Evolutionary conservation across 2,329 filamentous ascomycete genomes (phyloP), one percentile per base, ranked within the genome.

Genomic region (Apiospora kogelbergensis): DNA sequence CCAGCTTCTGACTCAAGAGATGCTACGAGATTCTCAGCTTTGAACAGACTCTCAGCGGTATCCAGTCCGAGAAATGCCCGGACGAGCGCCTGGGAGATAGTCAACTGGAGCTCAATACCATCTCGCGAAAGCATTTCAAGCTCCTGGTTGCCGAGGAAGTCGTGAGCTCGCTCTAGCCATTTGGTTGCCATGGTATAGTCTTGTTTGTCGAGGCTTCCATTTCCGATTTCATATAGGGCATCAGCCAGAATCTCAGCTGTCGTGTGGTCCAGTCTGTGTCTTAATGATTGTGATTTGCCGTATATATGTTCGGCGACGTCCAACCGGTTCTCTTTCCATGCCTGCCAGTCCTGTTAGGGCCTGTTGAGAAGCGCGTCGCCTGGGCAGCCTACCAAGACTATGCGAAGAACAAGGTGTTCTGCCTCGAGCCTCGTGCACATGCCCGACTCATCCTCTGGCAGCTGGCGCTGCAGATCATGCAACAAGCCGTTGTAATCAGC

Each of bases 231-330:
- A 71, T 90, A 93, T 9, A 94, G 83, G 2, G 91, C 81, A 73
- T 94, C 90, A 4, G 90, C 86, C 57, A 95, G 80, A 45, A 82
- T 84, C 76, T 95, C 91, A 1, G 85, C 83, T 1, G 84, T 84
- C 2, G 79, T 71, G 0, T 85, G 78, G 57, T 90, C 84, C 2
- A 88, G 76, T 0, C 67, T 74, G 26, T 74, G 75, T 45, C 73
- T 78, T 11, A 80, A 78, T n/a, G 70, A 80, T 73, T 81, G 80
- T 1, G 88, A 80, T 73, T 92, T 92, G 44, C 79, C 80, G 78
- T 91, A 95, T 84, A 96, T 89, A 78, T 93, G 89, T 68, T 97
- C 93, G 37, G 93, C 93, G 64, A 94, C 86, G 69, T 95, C 92
- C 17, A 92, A 83, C 48, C 91, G 88, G 48, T 88, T 84, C 75